Percentiles rank a stretch among this genome's conserved stretches.
These are phyloP conservation scores for Actinomucor elegans DNA, from an alignment of 371 early-diverging fungal species.

Conservation along the genomic window DNA sequence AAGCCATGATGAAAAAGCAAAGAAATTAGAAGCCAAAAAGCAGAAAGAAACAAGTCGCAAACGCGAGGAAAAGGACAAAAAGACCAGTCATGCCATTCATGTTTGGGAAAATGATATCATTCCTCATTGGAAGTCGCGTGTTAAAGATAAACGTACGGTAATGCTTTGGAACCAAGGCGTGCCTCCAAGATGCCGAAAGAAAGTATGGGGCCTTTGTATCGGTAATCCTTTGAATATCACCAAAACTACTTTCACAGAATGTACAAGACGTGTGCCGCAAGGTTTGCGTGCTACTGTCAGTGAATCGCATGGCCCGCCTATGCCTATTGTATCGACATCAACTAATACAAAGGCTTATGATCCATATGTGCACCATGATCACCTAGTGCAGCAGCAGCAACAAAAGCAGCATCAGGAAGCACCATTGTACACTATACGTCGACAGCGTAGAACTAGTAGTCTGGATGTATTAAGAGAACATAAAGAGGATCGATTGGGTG, in stretches of 20 bases:
- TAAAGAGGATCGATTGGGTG: constrained; percentile 8
- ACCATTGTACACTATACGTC: neutral
- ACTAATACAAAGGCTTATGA: neutral
- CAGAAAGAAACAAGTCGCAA: constrained; percentile 23
- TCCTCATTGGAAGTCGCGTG: constrained; percentile 38
- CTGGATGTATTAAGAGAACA: constrained; percentile 40
- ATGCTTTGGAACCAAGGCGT: constrained; percentile 47
- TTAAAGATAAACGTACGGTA: constrained; percentile 33
- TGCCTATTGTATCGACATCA: neutral
- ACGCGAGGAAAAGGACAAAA: constrained; percentile 34
- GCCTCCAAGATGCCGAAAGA: constrained; percentile 47
- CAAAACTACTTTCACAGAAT: constrained; percentile 22
- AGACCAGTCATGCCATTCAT: constrained; percentile 19
- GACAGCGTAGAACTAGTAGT: constrained; percentile 43
- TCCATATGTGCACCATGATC: neutral
- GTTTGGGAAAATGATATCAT: constrained; percentile 48
- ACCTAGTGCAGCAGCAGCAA: neutral
- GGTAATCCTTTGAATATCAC: constrained; percentile 39
- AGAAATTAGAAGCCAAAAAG: constrained; percentile 45
- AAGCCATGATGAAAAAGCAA: constrained; percentile 51
- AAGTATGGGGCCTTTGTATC: constrained; percentile 45
- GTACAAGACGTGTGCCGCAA: constrained; percentile 17
- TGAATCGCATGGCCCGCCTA: constrained; percentile 1
- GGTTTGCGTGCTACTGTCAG: neutral
- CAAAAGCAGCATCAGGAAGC: neutral